Percentiles rank a stretch among this genome's conserved stretches.
phyloP scores from a whole-genome alignment of 108 stramenopile species.

The Bacterosira constricta region DNA sequence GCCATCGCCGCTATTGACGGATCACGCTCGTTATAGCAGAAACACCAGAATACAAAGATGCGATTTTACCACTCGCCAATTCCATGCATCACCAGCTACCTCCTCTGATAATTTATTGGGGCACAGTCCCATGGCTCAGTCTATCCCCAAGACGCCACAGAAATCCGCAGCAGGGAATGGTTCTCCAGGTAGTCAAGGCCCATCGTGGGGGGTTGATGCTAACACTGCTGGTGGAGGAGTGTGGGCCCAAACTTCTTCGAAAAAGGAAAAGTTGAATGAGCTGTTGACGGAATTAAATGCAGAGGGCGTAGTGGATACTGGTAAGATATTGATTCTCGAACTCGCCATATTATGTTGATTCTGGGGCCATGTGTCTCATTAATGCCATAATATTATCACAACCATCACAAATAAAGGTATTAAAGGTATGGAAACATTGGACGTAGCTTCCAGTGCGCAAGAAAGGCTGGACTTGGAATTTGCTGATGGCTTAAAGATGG shows the following conservation, averaged over 20 bases:
- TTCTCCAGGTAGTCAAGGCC: conserved; percentile 29
- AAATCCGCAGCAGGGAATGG: not conserved
- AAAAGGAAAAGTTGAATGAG: conserved; percentile 84
- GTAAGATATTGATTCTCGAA: not conserved
- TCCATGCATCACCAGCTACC: not conserved
- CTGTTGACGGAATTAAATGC: conserved; percentile 51
- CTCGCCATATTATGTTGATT: too few relatives aligned
- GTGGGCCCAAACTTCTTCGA: conserved; percentile 87
- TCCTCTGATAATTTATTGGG: conserved; percentile 74
- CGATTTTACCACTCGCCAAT: not conserved
- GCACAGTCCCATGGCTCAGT: conserved; percentile 77
- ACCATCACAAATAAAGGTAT: conserved; percentile 21
- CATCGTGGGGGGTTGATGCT: conserved; percentile 51
- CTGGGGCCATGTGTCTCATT: too few relatives aligned
- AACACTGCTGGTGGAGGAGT: conserved; percentile 83
- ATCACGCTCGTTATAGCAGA: not conserved
- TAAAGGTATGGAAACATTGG: conserved; percentile 56
- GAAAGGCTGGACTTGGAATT: conserved; percentile 80
- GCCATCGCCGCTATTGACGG: not conserved
- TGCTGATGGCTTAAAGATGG: conserved; percentile 74
- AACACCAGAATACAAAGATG: not conserved
- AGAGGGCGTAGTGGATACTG: conserved; percentile 44
- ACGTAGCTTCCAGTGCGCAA: conserved; percentile 66
- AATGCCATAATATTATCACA: too few relatives aligned
- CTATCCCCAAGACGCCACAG: conserved; percentile 9